Evolutionary conservation across 1,284 basidiomycete genomes (phyloP), one percentile per base, ranked within the genome.

Genomic region (Apiotrichum domesticum): DNA sequence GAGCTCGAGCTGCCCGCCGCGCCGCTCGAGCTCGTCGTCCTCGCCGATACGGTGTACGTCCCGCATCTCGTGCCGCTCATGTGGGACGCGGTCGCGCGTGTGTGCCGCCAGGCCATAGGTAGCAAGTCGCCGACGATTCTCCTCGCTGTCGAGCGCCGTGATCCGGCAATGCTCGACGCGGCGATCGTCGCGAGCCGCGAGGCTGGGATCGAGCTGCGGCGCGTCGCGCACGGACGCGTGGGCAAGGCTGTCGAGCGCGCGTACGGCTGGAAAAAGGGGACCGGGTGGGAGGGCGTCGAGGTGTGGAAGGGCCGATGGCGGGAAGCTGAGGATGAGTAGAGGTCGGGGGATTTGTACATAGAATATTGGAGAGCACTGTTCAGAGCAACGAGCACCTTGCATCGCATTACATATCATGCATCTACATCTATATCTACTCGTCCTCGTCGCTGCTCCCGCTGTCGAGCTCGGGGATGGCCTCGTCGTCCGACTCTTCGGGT

Each of bases 1-100:
- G 82, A 48, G 77, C 78, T 54, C 66, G 52, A 75, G 76, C 21
- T 14, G 40, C 46, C 9, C 15, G 32, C 35, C 6, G 6, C 15
- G 29, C 67, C 46, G 78, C 74, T 87, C 77, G 87, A 93, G 75
- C 79, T 92, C 59, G 85, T 95, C 62, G 73, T 90, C 55, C 86
- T 89, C 14, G 85, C 90, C 55, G 92, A 96, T 74, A 94, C 92
- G 0, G 78, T 94, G 53, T 95, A 93, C 72, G 75, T 80, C 35
- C 70, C 81, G 1, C 76, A 81, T 7, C 84, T 94, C 51, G 74
- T 87, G 35, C 69, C 80, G 14, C 88, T 88, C 0, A 83, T 95
- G 47, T 80, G 92, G 46, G 80, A 42, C n/a, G n/a, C 41, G 41
- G 6, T 42, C 9, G 6, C 13, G 6, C 41, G 41, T n/a, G 6